Percentiles rank a stretch among this genome's conserved stretches.
These are phyloP conservation scores for Ceratobasidium sp. DNA, from an alignment of 1,284 basidiomycete species.

Conservation along the genomic window DNA sequence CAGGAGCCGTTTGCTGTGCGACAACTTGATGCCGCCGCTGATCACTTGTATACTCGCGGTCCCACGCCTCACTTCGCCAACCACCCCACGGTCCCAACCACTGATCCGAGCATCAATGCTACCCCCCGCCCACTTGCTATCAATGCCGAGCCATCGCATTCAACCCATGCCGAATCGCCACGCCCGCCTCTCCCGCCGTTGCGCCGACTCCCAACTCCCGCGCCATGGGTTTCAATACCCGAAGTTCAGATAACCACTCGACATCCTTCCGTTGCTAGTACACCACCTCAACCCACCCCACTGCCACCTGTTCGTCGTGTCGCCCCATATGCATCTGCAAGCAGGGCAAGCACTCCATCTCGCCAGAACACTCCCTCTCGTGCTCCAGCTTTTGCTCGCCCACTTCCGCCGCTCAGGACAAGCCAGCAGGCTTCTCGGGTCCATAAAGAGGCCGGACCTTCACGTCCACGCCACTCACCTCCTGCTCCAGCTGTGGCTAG, in stretches of 20 bases:
- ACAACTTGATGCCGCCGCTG: neutral
- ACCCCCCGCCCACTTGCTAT: neutral
- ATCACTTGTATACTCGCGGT: neutral
- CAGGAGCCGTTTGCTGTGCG: conserved; percentile 1
- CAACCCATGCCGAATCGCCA: neutral
- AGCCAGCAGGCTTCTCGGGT: conserved; percentile 1
- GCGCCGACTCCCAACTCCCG: neutral
- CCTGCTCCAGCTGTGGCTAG: no score
- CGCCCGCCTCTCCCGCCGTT: conserved; percentile 3
- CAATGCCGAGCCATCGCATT: neutral
- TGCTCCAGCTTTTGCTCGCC: neutral
- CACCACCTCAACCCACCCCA: neutral
- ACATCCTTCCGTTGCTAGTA: neutral
- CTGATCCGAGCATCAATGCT: no score
- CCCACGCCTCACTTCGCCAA: neutral
- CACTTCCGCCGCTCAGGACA: neutral
- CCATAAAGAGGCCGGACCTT: neutral
- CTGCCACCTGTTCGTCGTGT: neutral
- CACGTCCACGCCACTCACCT: no score
- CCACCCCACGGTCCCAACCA: no score
- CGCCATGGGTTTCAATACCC: neutral
- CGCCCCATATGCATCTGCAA: no score
- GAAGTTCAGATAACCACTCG: neutral
- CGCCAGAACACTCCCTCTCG: neutral
- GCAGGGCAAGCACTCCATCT: neutral